Conservation (phyloP, 2,329 filamentous ascomycete species). For the Onygenales sp. region DNA sequence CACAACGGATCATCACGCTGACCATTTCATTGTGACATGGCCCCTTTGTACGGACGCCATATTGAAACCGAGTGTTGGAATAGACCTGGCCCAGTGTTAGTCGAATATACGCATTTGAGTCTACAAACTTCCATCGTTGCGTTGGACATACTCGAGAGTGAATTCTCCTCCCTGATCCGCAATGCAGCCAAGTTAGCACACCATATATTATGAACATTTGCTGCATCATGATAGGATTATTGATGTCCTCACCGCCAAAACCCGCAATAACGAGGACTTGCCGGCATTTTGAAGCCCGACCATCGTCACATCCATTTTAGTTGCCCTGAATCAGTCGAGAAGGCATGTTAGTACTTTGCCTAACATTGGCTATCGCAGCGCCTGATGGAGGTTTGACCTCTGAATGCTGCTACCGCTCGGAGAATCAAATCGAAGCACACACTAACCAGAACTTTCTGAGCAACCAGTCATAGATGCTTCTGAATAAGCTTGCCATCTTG, state of each 20-base stretch:
- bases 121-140: not conserved
- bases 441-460: constrained; percentile 92
- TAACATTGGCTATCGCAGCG: not conserved
- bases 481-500: constrained; percentile 84
- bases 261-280: constrained; percentile 88
- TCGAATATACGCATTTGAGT: not conserved
- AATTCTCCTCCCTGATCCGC: constrained; percentile 80
- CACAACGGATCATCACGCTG: constrained; percentile 9
- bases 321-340: constrained; percentile 56
- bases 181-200: constrained; percentile 24
- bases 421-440: constrained; percentile 8
- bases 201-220: not conserved
- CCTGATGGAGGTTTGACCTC: not conserved
- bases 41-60: constrained; percentile 97
- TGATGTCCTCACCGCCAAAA: constrained; percentile 70
- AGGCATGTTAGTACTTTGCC: constrained; percentile 10
- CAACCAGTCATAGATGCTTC: constrained; percentile 95
- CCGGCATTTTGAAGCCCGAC: constrained; percentile 96
- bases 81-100: constrained; percentile 55
- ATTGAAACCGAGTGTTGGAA: constrained; percentile 97
- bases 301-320: constrained; percentile 99
- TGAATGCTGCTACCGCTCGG: not conserved
- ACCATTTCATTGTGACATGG: constrained; percentile 96
- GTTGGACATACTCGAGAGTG: constrained; percentile 79
- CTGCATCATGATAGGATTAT: constrained; percentile 1